Evolutionary conservation across 2,329 filamentous ascomycete genomes (phyloP), one percentile per base, ranked within the genome.

Genomic region (Botrytis medusae): DNA sequence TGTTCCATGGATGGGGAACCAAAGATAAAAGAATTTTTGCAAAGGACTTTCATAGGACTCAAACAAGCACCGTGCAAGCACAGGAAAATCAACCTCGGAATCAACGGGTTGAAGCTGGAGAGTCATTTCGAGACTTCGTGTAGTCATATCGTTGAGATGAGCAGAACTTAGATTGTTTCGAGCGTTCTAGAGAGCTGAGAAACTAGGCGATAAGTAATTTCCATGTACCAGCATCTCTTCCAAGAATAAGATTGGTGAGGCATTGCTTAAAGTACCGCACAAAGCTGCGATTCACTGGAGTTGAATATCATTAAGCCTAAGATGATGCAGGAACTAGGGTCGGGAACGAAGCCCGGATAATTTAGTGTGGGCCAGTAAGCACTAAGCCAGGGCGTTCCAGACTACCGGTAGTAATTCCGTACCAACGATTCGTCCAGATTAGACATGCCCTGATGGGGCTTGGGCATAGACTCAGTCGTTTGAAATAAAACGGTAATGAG

Each of bases 11-110:
- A 59, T 73, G 25, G 72, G 60, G 25, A 73, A 71, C 10, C 32
- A 73, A 22, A 73, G 46, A 25, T 71, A 48, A n/a, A 71, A 64
- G 34, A 73, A 73, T 7, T 40, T 73, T 29, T 70, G 72, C 20
- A 4, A 4, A 22, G 72, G 72, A 37, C 57, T 32, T 71, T 71
- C 67, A 46, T 71, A 65, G 16, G 72, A 59, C n/a, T 73, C 68
- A 46, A 73, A 73, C 44, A 73, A 10, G 42, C 67, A 61, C 29
- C 60, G 67, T 40, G 67, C 46, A 59, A 73, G 63, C 82, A 83
- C 82, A 84, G 22, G 34, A 18, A 18, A 37, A 71, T 67, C 72
- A 14, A 32, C 37, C 40, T 72, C 63, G 2, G 16, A 6, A 40
- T 72, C 62, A 29, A 72, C 44, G 32, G 57, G 18, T 62, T 69